Evolutionary conservation across 495 filamentous ascomycete species (phyloP), one percentile per base, ranked within the genome.

Genomic region (Trichoderma asperelloides): DNA sequence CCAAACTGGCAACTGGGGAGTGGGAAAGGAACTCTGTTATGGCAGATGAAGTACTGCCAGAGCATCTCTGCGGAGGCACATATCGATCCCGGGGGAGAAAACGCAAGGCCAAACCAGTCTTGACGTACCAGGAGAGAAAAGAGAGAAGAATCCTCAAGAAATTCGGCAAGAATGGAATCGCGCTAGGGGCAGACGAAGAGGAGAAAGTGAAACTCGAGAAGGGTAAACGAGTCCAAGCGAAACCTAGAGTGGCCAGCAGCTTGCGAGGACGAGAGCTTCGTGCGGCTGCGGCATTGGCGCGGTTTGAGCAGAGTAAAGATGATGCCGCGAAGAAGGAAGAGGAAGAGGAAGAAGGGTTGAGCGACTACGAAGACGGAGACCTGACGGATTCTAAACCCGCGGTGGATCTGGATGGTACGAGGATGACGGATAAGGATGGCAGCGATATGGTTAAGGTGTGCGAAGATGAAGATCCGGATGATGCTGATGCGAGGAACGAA

Each of bases 221-320:
- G 18, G 89, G 89, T 1, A 87, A 84, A 69, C 80, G 74, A 40
- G 72, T 78, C 3, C 79, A 79, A 45, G 82, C 79, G 11, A 92
- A 90, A 69, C 91, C 91, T 0, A 81, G 86, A 67, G 88, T 93
- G 16, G 91, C 91, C 9, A 78, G 78, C 16, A 92, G 89, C 70
- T 81, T 80, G 39, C 76, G 91, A 65, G 91, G 91, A 1, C 77
- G 91, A 67, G 91, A 94, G 64, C 74, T 94, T 18, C 80, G 91
- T 69, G 91, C 89, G 30, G 89, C 87, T 16, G 91, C 91, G 49
- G 91, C 91, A 6, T 69, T 93, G 68, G 89, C 87, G 23, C 83
- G 91, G 68, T 91, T 93, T 65, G 88, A 89, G 39, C 74, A 80
- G 62, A 76, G 77, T 66, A 81, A 82, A 75, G 81, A 84, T 67